Evolutionary conservation across 805 yeast species (phyloP), one percentile per base, ranked within the genome.

Genomic region (Metschnikowia lunata): DNA sequence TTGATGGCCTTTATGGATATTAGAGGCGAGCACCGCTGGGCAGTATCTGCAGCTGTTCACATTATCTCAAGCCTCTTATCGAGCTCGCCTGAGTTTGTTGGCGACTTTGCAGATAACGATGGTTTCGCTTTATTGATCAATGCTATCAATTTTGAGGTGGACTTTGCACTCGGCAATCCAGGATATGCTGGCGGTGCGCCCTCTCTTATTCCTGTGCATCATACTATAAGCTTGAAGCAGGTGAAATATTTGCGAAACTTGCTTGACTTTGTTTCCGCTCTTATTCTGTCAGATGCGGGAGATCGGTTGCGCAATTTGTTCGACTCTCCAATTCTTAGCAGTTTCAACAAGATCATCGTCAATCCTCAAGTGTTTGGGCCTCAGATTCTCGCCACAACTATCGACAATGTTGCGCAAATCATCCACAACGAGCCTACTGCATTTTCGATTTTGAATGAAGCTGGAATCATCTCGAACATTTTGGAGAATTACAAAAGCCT

Each of bases 361-460:
- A 69, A 86, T 53, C 79, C 85, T 1, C 50, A 62, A 0, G 62
- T 77, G 0, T 87, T 88, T 67, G 96, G 96, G 0, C 78, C 80
- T 33, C 73, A 79, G 12, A 62, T 87, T 11, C 61, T 86, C 11
- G 70, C 86, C 0, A 69, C 78, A 18, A 75, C 86, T 0, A 60
- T 90, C 31, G 83, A 80, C 48, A 76, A 83, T 10, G 73, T 88
- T 15, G 76, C 83, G 34, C 75, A 76, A 10, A 86, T 88, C 47
- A 80, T 90, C 27, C 91, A 90, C 59, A 85, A 84, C 52, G 97
- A 91, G 56, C 97, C 97, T 8, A 88, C 97, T 0, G 87, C 96
- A 4, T 90, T 76, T 56, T 75, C 85, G 2, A 82, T 90, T 34
- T 71, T 90, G 51, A 82, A 79, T 34, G 98, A 90, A 60, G 83